Evolutionary conservation across 2,329 filamentous ascomycete species (phyloP).

Genomic region (Botrytis squamosa): DNA sequence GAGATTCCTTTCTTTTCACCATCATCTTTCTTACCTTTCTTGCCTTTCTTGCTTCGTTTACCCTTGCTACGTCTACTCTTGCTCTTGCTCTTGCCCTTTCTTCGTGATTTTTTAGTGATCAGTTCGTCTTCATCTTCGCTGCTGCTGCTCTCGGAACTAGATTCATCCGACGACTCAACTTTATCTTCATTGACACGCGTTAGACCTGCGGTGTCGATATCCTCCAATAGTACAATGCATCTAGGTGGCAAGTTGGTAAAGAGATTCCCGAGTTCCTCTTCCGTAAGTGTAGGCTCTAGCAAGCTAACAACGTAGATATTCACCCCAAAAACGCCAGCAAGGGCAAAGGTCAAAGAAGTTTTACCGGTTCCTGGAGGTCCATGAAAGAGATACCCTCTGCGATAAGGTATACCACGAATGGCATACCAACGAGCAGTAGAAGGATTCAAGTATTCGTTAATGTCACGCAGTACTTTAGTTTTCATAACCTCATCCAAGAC

Average conservation of each 20-base stretch:
- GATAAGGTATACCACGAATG: slow-evolving; percentile 70
- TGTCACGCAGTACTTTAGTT: slow-evolving; percentile 63
- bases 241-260: slow-evolving; percentile 60
- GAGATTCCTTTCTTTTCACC: slow-evolving; percentile 54
- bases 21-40: slow-evolving; percentile 19
- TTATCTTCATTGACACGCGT: slow-evolving; percentile 42
- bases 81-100: slow-evolving; percentile 42
- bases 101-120: slow-evolving; percentile 45
- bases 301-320: slow-evolving; percentile 65
- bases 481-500: slow-evolving; percentile 70
- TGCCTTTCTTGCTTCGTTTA: slow-evolving; percentile 33
- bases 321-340: slow-evolving; percentile 64
- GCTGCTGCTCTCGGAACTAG: not conserved
- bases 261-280: slow-evolving; percentile 58
- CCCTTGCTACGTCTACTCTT: slow-evolving; percentile 29
- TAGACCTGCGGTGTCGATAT: slow-evolving; percentile 66
- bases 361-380: slow-evolving; percentile 76
- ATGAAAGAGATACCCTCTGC: slow-evolving; percentile 75
- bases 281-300: slow-evolving; percentile 58
- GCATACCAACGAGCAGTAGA: slow-evolving; percentile 71
- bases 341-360: slow-evolving; percentile 63
- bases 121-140: slow-evolving; percentile 10
- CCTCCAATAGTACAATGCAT: slow-evolving; percentile 66
- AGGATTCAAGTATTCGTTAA: slow-evolving; percentile 76
- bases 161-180: slow-evolving; percentile 20